Evolutionary conservation across 2,329 filamentous ascomycete species (phyloP).

Genomic region (Sarocladium brachiariae): DNA sequence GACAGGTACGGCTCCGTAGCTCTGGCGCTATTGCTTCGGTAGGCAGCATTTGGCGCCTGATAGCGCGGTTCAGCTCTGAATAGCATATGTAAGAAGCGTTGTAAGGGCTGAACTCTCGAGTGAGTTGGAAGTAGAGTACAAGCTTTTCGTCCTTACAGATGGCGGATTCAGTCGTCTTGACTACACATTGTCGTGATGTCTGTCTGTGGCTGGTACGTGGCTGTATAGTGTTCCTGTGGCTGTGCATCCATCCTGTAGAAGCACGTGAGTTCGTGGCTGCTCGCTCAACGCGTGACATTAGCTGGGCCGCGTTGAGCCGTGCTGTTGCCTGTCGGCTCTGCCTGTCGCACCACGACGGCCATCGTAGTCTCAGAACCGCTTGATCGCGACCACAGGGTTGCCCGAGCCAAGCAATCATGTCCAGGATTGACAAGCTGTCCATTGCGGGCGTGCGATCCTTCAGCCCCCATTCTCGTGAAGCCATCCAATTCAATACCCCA

Average conservation of each 20-base stretch:
- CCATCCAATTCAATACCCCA: slow-evolving; percentile 81
- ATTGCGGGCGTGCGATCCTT: slow-evolving; percentile 84
- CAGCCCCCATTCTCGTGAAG: slow-evolving; percentile 65
- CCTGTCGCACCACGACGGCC: neutral
- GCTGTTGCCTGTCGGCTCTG: slow-evolving; percentile 2
- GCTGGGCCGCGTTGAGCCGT: neutral
- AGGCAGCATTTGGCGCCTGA: too few species aligned
- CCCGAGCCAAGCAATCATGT: slow-evolving; percentile 37
- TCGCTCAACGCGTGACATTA: neutral
- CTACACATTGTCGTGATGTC: neutral
- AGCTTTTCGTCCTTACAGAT: too few species aligned
- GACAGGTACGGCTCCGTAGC: neutral
- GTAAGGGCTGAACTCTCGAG: too few species aligned
- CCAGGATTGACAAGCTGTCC: slow-evolving; percentile 82
- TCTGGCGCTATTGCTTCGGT: neutral
- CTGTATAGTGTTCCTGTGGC: neutral
- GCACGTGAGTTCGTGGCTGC: slow-evolving; percentile 3
- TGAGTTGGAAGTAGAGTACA: too few species aligned
- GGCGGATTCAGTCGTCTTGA: too few species aligned
- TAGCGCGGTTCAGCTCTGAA: neutral
- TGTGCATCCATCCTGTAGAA: neutral
- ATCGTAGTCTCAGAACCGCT: slow-evolving; percentile 14
- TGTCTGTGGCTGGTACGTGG: neutral
- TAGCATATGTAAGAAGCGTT: too few species aligned
- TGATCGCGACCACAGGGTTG: neutral